These are phyloP conservation scores for Batkoa obscura DNA, from an alignment of 371 early-diverging fungal species.

Conservation along the genomic window DNA sequence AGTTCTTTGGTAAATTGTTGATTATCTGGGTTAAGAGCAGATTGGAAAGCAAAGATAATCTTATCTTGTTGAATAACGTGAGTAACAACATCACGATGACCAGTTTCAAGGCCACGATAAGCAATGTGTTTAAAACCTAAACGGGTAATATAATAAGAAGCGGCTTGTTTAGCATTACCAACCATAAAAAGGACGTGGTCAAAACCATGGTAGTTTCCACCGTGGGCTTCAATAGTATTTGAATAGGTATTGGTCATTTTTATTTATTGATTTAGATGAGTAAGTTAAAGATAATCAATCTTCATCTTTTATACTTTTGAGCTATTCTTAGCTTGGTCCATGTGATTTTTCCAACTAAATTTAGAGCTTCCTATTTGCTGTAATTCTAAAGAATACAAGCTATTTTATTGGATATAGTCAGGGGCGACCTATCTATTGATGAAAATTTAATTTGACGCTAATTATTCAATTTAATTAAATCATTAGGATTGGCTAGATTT, in stretches of 20 bases:
- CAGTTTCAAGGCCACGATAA: slow-evolving; percentile 90
- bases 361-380: no score
- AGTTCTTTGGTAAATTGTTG: slow-evolving; percentile 48
- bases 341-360: no score
- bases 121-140: slow-evolving; percentile 85
- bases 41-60: slow-evolving; percentile 75
- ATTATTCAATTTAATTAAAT: no score
- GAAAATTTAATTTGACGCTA: no score
- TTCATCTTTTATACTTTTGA: no score
- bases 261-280: not conserved
- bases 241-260: not conserved
- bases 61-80: slow-evolving; percentile 72
- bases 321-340: no score
- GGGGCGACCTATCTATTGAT: no score
- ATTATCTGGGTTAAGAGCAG: slow-evolving; percentile 73
- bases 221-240: not conserved
- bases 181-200: slow-evolving; percentile 76
- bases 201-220: slow-evolving; percentile 13
- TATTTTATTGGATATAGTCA: no score
- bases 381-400: no score
- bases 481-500: no score
- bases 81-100: slow-evolving; percentile 61
- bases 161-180: slow-evolving; percentile 88
- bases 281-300: no score
- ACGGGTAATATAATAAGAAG: slow-evolving; percentile 67